Conservation (phyloP, 768 basidiomycete species). For the Mycena pura region DNA sequence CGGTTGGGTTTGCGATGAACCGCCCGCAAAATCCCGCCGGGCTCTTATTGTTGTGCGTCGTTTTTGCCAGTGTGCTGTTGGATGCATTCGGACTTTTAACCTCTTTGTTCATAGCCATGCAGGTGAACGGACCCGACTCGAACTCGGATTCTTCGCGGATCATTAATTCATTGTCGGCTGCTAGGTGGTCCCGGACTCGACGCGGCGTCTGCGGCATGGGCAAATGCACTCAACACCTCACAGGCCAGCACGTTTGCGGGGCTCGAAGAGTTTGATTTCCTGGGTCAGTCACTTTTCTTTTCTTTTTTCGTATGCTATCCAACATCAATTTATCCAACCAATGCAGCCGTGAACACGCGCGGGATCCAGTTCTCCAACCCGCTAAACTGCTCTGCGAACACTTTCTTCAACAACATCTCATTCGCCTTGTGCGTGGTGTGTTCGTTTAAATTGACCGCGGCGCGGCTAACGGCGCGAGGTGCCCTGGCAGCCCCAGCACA, state of each 20-base stretch:
- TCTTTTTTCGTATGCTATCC: background rate
- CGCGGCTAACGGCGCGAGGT: background rate
- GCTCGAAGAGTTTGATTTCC: slow-evolving; percentile 24
- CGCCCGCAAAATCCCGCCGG: slow-evolving; percentile 22
- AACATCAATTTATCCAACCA: background rate
- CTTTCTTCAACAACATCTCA: slow-evolving; percentile 17
- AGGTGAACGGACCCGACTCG: background rate
- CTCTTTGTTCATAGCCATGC: slow-evolving; percentile 14
- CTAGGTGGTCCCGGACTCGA: slow-evolving; percentile 24
- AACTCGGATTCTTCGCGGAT: background rate
- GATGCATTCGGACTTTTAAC: background rate
- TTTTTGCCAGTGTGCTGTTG: background rate
- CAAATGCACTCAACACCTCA: slow-evolving; percentile 23
- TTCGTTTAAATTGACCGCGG: background rate
- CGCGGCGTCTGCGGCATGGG: slow-evolving; percentile 23
- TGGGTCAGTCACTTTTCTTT: slow-evolving; percentile 8
- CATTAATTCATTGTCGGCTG: background rate
- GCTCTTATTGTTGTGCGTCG: slow-evolving; percentile 19
- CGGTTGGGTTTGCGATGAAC: slow-evolving; percentile 29
- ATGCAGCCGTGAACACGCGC: slow-evolving; percentile 24
- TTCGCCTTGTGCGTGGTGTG: slow-evolving; percentile 13
- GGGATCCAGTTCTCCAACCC: slow-evolving; percentile 26
- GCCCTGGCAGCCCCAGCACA: slow-evolving; percentile 10
- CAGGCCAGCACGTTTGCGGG: slow-evolving; percentile 6
- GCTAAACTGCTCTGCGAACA: slow-evolving; percentile 21